Evolutionary conservation across 2,329 filamentous ascomycete species (phyloP), one percentile per base, ranked within the genome.

Genomic region (Fusarium piperis): DNA sequence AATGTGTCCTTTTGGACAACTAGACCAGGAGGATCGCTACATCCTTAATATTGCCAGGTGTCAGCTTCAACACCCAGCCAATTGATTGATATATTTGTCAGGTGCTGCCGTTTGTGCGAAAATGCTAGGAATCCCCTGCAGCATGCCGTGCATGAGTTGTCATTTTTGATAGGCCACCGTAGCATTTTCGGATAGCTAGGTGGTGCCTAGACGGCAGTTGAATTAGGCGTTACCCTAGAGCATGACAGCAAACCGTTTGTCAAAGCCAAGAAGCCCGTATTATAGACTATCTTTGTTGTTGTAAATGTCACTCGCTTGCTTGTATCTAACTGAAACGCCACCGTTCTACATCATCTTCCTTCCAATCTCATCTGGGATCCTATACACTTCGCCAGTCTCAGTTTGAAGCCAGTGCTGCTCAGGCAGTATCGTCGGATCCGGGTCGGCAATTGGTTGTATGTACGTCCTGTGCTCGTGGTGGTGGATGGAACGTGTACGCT

Each of bases 361-460:
- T 16, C 73, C 73, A 26, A 75, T 12, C 18, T 68, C 73, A 26
- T 68, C 64, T 10, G 71, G 71, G 8, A 79, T 76, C 41, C 71
- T 76, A 53, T 77, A 77, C n/a, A 76, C 65, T 58, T 78, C 73
- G 16, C 76, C 77, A 23, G 74, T 78, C 36, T 66, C 55, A 12
- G 75, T 65, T 20, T 70, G 62, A 12, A 74, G 59, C 69, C 74
- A 76, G 33, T 76, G 74, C 35, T 72, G 63, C 16, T 64, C 65
- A 20, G 74, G 74, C n/a, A 74, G 58, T 6, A 76, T 41, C 9
- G 65, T 71, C 6, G 73, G 73, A 13, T 67, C 59, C 2, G 74
- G 71, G 8, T 78, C 74, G 18, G 65, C 62, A 8, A 78, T 74
- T 4, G 76, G 76, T n/a, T 77, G 76, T 4, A 75, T 70, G 15